phyloP scores from a whole-genome alignment of 1,284 basidiomycete genomes.

The Pascua sp. region DNA sequence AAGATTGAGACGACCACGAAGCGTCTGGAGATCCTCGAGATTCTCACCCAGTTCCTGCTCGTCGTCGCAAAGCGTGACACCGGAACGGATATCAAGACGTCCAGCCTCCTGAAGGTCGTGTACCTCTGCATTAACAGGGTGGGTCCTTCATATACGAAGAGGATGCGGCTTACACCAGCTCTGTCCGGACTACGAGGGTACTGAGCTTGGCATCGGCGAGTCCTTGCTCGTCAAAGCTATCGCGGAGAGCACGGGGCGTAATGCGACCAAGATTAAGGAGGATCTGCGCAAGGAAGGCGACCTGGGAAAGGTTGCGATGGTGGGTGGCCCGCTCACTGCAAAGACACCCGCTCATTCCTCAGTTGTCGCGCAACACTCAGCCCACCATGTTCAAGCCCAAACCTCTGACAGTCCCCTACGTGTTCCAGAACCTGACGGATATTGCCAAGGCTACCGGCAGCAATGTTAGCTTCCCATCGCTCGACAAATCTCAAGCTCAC shows the following conservation, averaged over 20 bases:
- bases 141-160: conserved; percentile 29
- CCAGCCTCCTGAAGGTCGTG: conserved; percentile 81
- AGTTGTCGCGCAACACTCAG: conserved; percentile 92
- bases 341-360: conserved; percentile 3
- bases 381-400: conserved; percentile 94
- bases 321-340: conserved; percentile 39
- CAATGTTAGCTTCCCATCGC: conserved; percentile 56
- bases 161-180: conserved; percentile 55
- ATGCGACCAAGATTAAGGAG: conserved; percentile 74
- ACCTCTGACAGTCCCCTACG: conserved; percentile 77
- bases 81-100: conserved; percentile 34
- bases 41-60: conserved; percentile 82
- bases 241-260: conserved; percentile 87
- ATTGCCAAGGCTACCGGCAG: conserved; percentile 82
- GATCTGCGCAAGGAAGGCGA: conserved; percentile 94
- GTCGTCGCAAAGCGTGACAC: conserved; percentile 71
- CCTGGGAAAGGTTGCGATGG: conserved; percentile 91
- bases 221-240: conserved; percentile 93
- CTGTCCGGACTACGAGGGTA: conserved; percentile 91
- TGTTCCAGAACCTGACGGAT: conserved; percentile 79
- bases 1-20: conserved; percentile 95
- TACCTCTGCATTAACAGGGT: conserved; percentile 98
- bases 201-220: conserved; percentile 96
- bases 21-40: conserved; percentile 84
- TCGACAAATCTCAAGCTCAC: neutral